Conservation (phyloP, 106 monocot species). For the Platanthera zijinensis region DNA sequence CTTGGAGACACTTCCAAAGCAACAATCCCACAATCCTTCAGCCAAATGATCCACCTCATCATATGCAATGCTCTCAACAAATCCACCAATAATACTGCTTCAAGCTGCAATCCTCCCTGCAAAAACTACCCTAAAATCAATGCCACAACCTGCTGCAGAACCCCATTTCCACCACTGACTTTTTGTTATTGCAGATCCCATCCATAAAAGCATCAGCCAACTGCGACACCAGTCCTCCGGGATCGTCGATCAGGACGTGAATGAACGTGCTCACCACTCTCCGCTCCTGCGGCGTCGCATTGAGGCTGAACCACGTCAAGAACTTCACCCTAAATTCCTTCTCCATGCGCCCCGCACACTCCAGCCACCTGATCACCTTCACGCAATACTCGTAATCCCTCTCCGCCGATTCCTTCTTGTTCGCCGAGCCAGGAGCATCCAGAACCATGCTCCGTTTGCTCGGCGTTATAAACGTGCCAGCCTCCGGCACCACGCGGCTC, state of each 20-base stretch:
- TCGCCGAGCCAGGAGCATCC: constrained; percentile 21
- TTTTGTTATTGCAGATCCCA: constrained; percentile 49
- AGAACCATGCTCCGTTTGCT: constrained; percentile 30
- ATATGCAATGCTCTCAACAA: constrained; percentile 17
- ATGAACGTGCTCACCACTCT: constrained; percentile 75
- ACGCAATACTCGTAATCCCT: constrained; percentile 83
- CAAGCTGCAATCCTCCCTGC: constrained; percentile 19
- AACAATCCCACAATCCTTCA: constrained; percentile 45
- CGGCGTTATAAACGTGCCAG: constrained; percentile 33
- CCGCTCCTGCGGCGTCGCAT: constrained; percentile 63
- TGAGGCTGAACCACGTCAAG: constrained; percentile 89
- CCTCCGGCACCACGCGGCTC: constrained; percentile 17
- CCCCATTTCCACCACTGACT: constrained; percentile 19
- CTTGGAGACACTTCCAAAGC: constrained; percentile 42
- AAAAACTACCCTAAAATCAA: constrained; percentile 6
- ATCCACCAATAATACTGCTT: background rate
- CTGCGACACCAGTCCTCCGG: constrained; percentile 63
- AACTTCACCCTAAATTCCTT: constrained; percentile 82
- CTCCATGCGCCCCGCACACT: constrained; percentile 79
- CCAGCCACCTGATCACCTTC: constrained; percentile 82
- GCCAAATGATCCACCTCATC: constrained; percentile 33
- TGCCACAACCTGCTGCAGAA: constrained; percentile 61
- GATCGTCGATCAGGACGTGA: constrained; percentile 73
- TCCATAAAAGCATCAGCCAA: constrained; percentile 77
- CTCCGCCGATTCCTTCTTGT: constrained; percentile 36